Evolutionary conservation across 257 asterid species (phyloP).

Genomic region (Przewalskia tangutica): DNA sequence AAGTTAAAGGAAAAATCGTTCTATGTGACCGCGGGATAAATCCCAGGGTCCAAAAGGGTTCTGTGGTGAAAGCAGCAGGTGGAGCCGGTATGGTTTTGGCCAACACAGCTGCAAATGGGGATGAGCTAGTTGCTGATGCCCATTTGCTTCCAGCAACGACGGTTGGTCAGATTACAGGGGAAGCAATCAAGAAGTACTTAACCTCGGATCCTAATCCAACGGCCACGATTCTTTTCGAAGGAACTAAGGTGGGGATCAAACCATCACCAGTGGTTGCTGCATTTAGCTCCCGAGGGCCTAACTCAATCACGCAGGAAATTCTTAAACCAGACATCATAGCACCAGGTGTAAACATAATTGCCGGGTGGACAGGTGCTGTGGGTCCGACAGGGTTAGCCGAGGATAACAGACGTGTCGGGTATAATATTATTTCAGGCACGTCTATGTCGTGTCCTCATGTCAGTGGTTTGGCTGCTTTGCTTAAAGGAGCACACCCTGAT

Average conservation of each 20-base stretch:
- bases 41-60: conserved; percentile 44
- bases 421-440: conserved; percentile 55
- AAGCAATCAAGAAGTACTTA: conserved; percentile 29
- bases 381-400: conserved; percentile 42
- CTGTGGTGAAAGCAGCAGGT: conserved; percentile 42
- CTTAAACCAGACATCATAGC: conserved; percentile 62
- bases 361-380: conserved; percentile 41
- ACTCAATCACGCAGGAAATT: conserved; percentile 43
- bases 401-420: conserved; percentile 33
- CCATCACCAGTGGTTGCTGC: conserved; percentile 69
- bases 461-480: conserved; percentile 44
- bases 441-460: conserved; percentile 66
- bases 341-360: conserved; percentile 49
- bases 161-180: conserved; percentile 42
- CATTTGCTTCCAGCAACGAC: conserved; percentile 49
- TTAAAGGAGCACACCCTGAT: conserved; percentile 49
- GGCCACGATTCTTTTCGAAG: conserved; percentile 37
- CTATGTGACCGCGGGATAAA: conserved; percentile 46
- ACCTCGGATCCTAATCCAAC: conserved; percentile 23
- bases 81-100: conserved; percentile 56
- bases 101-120: conserved; percentile 51
- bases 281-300: conserved; percentile 60
- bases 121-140: conserved; percentile 54
- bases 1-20: conserved; percentile 49
- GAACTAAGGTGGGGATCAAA: conserved; percentile 51